phyloP scores from a whole-genome alignment of 768 basidiomycete genomes.

The Daedaleopsis nitida region DNA sequence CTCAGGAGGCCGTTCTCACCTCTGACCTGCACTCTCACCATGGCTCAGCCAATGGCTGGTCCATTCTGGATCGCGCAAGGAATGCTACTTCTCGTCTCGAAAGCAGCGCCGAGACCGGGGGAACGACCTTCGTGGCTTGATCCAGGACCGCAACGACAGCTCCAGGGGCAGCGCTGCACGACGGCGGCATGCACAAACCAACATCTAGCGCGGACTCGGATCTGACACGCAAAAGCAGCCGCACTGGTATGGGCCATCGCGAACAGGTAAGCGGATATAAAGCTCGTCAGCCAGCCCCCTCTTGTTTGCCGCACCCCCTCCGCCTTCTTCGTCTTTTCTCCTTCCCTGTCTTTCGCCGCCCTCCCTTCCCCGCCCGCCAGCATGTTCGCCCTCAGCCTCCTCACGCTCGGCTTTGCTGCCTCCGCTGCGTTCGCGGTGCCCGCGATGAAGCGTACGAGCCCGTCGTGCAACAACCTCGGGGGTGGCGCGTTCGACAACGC shows the following conservation, averaged over 20 bases:
- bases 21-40: no score
- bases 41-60: no score
- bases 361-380: neutral
- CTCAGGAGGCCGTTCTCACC: no score
- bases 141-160: no score
- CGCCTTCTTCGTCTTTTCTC: neutral
- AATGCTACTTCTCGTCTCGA: no score
- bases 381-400: constrained; percentile 19
- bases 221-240: neutral
- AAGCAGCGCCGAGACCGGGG: no score
- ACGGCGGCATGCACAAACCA: neutral
- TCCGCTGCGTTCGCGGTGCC: constrained; percentile 11
- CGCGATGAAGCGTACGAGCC: constrained; percentile 13
- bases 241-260: neutral
- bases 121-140: no score
- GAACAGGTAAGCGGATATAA: neutral
- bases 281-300: neutral
- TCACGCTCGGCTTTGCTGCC: constrained; percentile 14
- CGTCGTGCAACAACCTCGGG: constrained; percentile 26
- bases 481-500: constrained; percentile 28
- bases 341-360: neutral
- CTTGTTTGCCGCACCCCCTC: neutral
- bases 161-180: neutral
- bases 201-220: neutral
- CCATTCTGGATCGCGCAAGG: no score